Evolutionary conservation across 805 yeast species (phyloP).

Genomic region (Myxozyma kluyveri): DNA sequence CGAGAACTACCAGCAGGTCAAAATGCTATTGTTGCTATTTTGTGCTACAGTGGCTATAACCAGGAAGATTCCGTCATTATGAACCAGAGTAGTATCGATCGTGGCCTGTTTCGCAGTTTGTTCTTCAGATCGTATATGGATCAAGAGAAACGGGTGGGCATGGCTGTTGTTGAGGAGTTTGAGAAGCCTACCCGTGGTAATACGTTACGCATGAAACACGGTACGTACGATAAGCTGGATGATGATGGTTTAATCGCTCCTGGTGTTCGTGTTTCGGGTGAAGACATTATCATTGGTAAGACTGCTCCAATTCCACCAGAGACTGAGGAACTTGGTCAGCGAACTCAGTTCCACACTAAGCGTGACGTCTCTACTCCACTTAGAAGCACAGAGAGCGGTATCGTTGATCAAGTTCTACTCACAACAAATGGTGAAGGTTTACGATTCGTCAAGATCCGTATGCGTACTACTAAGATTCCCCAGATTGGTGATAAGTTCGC

Average conservation of each 20-base stretch:
- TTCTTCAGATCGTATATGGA: conserved; percentile 98
- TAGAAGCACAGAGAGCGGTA: conserved; percentile 95
- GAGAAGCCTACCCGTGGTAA: conserved; percentile 95
- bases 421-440: conserved; percentile 98
- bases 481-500: conserved; percentile 99
- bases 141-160: conserved; percentile 96
- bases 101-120: conserved; percentile 92
- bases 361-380: conserved; percentile 98
- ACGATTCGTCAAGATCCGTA: conserved; percentile 94
- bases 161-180: conserved; percentile 96
- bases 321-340: conserved; percentile 96
- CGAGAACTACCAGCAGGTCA: conserved; percentile 99
- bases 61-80: conserved; percentile 99
- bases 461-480: conserved; percentile 98
- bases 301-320: conserved; percentile 99
- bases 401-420: conserved; percentile 93
- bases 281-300: conserved; percentile 96
- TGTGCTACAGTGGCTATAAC: conserved; percentile 97
- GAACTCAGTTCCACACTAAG: conserved; percentile 96
- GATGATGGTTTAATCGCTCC: conserved; percentile 98
- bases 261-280: conserved; percentile 98
- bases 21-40: conserved; percentile 96
- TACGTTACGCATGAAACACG: conserved; percentile 92
- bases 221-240: conserved; percentile 96
- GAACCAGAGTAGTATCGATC: conserved; percentile 96